Conservation (phyloP, 2,329 filamentous ascomycete genomes). For the Colletotrichum sublineola region DNA sequence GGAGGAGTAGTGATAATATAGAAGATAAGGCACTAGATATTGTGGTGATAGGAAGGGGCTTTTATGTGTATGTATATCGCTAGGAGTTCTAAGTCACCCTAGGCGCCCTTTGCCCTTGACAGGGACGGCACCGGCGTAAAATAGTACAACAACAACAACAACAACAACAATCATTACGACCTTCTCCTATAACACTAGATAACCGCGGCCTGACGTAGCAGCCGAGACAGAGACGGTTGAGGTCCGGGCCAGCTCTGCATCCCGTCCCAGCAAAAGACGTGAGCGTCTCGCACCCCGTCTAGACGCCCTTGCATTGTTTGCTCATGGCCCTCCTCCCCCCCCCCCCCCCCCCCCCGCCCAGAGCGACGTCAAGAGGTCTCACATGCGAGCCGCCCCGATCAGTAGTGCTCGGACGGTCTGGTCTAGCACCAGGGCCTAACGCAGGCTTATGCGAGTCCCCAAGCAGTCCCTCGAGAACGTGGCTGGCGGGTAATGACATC, state of each 20-base stretch:
- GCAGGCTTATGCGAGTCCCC: constrained; percentile 10
- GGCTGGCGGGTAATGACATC: constrained; percentile 35
- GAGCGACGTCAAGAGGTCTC: constrained; percentile 28
- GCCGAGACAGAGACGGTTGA: background rate
- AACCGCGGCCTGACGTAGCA: background rate
- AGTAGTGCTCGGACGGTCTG: background rate
- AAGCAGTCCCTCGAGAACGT: constrained; percentile 18
- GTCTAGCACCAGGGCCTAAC: background rate
- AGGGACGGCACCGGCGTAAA: too few species aligned
- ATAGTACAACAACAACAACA: too few species aligned
- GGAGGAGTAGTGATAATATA: too few species aligned
- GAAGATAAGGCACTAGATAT: too few species aligned
- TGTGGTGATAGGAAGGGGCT: too few species aligned
- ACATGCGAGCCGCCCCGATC: constrained; percentile 11
- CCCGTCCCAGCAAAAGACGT: background rate
- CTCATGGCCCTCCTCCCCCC: too few species aligned
- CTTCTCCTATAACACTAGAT: background rate
- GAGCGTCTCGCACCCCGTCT: background rate
- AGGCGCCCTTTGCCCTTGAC: too few species aligned
- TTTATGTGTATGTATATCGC: too few species aligned
- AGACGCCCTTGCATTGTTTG: background rate
- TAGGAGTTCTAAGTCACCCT: too few species aligned
- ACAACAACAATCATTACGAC: too few species aligned
- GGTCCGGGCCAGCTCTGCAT: background rate
- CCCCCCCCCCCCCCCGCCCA: too few species aligned